These are phyloP conservation scores for Penicillium odoratum DNA, from an alignment of 495 filamentous ascomycete species.

Conservation along the genomic window DNA sequence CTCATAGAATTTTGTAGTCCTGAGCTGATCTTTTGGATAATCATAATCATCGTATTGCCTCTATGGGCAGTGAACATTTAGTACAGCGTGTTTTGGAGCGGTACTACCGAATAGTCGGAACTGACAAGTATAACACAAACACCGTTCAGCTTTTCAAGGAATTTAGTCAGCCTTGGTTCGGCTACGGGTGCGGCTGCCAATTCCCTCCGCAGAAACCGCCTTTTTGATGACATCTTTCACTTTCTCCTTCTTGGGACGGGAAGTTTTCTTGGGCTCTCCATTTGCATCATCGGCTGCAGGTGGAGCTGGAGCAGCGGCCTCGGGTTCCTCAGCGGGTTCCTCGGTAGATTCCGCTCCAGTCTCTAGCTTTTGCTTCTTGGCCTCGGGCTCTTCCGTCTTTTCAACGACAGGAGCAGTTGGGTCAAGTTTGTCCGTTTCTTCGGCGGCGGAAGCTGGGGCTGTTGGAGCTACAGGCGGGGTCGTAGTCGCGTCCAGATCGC, in stretches of 20 bases:
- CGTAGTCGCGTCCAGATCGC: slow-evolving; percentile 27
- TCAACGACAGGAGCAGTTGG: not conserved
- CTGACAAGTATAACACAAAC: not conserved
- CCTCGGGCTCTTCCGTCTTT: not conserved
- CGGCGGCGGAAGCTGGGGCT: slow-evolving; percentile 1
- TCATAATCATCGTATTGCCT: not conserved
- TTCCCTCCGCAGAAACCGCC: slow-evolving; percentile 34
- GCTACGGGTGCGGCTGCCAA: slow-evolving; percentile 45
- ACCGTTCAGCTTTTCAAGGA: not conserved
- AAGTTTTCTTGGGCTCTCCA: slow-evolving; percentile 30
- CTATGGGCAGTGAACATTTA: not conserved
- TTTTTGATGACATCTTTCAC: slow-evolving; percentile 34
- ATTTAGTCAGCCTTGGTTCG: slow-evolving; percentile 35
- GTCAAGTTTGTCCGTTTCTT: not conserved
- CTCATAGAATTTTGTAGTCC: not conserved
- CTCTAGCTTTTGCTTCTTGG: slow-evolving; percentile 1
- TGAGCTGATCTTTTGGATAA: not conserved
- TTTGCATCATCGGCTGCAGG: slow-evolving; percentile 6
- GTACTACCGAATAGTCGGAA: not conserved
- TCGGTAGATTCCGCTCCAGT: slow-evolving; percentile 5
- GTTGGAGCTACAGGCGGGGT: not conserved
- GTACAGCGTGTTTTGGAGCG: not conserved
- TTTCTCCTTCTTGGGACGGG: slow-evolving; percentile 40
- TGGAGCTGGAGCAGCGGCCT: slow-evolving; percentile 14
- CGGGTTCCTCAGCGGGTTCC: slow-evolving; percentile 15